Conservation (phyloP, 768 basidiomycete species). For the Galerina sulciceps region DNA sequence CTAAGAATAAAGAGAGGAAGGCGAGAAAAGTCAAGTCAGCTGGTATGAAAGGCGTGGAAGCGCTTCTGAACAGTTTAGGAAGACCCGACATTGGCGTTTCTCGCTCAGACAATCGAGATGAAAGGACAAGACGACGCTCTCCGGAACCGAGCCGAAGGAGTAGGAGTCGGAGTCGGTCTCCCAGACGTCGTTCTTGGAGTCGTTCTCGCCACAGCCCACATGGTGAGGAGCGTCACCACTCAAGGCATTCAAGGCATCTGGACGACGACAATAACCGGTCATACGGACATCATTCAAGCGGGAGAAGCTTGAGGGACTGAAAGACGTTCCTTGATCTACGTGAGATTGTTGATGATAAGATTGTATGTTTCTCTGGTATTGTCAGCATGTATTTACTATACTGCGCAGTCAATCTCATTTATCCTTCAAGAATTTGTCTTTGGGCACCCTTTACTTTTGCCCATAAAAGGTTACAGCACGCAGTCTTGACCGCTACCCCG, state of each 20-base stretch:
- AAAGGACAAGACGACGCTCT: constrained; percentile 16
- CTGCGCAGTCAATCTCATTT: not conserved
- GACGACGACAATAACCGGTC: constrained; percentile 18
- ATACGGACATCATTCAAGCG: constrained; percentile 11
- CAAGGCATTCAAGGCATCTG: constrained; percentile 10
- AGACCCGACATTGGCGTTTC: constrained; percentile 5
- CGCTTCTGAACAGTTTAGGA: constrained; percentile 58
- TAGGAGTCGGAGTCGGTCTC: constrained; percentile 28
- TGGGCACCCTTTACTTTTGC: not conserved
- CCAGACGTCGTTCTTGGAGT: constrained; percentile 21
- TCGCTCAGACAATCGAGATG: constrained; percentile 23
- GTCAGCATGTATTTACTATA: not conserved
- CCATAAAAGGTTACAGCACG: too few species aligned
- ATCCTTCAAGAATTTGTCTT: not conserved
- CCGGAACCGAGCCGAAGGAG: constrained; percentile 12
- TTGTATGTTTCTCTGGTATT: not conserved
- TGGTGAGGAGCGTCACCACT: constrained; percentile 15
- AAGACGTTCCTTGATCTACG: not conserved
- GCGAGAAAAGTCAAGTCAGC: constrained; percentile 62
- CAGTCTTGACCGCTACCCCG: too few species aligned
- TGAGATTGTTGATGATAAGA: constrained; percentile 1
- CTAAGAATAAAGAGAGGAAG: constrained; percentile 73
- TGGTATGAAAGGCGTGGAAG: constrained; percentile 68
- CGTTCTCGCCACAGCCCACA: constrained; percentile 13
- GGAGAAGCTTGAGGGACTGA: constrained; percentile 19